Base-by-base conservation (phyloP, 352 stramenopile species). In the Phytophthora capsici region DNA sequence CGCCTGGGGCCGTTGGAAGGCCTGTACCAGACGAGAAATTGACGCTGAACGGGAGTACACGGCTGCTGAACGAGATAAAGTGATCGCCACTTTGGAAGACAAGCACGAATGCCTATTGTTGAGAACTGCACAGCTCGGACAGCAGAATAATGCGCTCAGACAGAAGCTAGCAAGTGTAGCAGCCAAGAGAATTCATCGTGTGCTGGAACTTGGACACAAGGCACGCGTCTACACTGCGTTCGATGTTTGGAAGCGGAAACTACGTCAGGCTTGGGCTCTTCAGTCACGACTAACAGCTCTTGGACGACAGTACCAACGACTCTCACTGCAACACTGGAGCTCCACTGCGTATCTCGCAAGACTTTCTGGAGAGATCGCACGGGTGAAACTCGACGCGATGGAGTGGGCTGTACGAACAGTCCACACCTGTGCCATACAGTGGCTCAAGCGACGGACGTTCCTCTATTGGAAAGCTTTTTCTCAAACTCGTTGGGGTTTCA, bases 71-170 rank as follows among this genome's bases (percentile, higher is more conserved):
- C 64, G 51, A 16, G 30, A 72, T 36, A 47, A 41, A 45, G 8
- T 28, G n/a, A 19, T 72, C 14, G 50, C 14, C 38, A 26, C 51
- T 14, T 43, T 73, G 22, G 59, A 62, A 38, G 40, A 65, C 20
- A 56, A 62, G 14, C 59, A 73, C 14, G 59, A 73, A 38, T 30
- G 53, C 12, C 47, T 69, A 8, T 37, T 69, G 28, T 36, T 69
- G 14, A 25, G 43, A 40, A 32, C 43, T 26, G 53, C 48, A 6
- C 51, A 54, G 22, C 53, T 73, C 19, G 51, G 54, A 55, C 59
- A 73, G 34, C 52, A 58, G 10, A 66, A 66, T 43, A 51, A 57
- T 17, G 12, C 30, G 6, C 53, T 73, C 5, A 59, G 53, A 0
- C 52, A 65, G 34, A 40, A 30, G 2, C 48, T 66, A 14, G 26